Base-by-base conservation (phyloP, 1,284 basidiomycete genomes). In the Boletellus sp. region DNA sequence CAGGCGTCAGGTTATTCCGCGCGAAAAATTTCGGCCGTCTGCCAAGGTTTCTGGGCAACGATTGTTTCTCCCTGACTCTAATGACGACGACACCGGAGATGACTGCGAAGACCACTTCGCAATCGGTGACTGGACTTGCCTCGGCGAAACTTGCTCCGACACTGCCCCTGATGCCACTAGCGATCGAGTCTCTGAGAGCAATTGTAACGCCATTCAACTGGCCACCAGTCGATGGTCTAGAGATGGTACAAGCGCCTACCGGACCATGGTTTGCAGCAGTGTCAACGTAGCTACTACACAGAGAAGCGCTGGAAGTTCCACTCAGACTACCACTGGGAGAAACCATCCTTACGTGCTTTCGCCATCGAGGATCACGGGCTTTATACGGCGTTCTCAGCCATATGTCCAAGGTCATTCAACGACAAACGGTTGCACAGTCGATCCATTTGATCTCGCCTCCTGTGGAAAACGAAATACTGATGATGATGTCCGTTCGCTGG, bases 111-210 rank as follows among this genome's bases (percentile, higher is more conserved):
- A 22, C 30, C 37, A 38, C 24, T 26, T 19, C 35, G 13, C 45
- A 8, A 44, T 13, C 12, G 26, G 32, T 13, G 42, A 44, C 13
- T 18, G 21, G 18, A 42, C 47, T 32, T 42, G 39, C 30, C 28
- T 36, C 16, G 67, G 72, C 36, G 69, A 64, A 16, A 61, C 60
- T 24, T 60, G 67, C 45, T 70, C 72, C 55, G 64, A 74, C 47
- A 53, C 70, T 41, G 19, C 53, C 8, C 62, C 58, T 2, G 59
- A 53, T 21, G 8, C 40, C 12, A 6, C 28, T 28, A 21, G 46
- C 19, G 32, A 40, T 38, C 44, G 33, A 44, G 15, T 37, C 41
- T 46, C 48, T 33, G 32, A 33, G 19, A 55, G 61, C 8, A 60
- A 63, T 18, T 60, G 67, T 38, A 68, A 76, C 28, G 67, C 72